Base-by-base conservation (phyloP, 805 yeast genomes). In the Saccharomycopsis lassenensis region DNA sequence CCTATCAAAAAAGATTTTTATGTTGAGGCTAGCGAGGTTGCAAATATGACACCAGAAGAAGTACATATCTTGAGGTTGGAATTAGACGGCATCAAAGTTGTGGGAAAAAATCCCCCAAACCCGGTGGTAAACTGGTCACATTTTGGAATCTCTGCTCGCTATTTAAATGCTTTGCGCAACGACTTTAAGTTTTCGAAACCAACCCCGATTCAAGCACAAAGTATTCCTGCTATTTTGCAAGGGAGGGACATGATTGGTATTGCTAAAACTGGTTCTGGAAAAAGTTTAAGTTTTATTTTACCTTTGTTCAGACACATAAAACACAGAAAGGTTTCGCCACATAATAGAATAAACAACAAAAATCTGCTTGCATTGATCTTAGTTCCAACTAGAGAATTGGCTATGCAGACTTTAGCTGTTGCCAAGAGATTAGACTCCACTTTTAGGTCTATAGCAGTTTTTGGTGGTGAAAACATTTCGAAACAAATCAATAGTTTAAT, bases 211-310 rank as follows among this genome's bases (percentile, higher is more conserved):
- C 98, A 91, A 55, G 67, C 86, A 0, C 95, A 86, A 49, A 86
- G 95, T 0, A 64, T 87, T 16, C 97, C 98, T 0, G 80, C 86
- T 1, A 74, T 86, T 15, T 82, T 89, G 93, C 64, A 77, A 2
- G 97, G 97, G 1, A 58, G 80, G 32, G 97, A 91, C 58, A 72
- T 89, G 5, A 79, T 91, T 31, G 96, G 95, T 4, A 79, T 91
- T 15, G 97, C 98, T 0, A 85, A 86, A 46, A 91, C 98, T 0
- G 98, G 98, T 0, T 83, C 95, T 1, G 98, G 98, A 3, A 91
- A 91, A 52, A 91, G 98, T 0, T 65, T 89, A 47, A 81, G 95
- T 1, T 91, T 83, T 57, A 61, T 86, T 6, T 52, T 91, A 5
- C 96, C 98, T 0, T 56, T 91, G 58, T 62, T 89, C 35, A 65